Base-by-base conservation (phyloP, 2,329 filamentous ascomycete species). In the Fusarium austroafricanum region DNA sequence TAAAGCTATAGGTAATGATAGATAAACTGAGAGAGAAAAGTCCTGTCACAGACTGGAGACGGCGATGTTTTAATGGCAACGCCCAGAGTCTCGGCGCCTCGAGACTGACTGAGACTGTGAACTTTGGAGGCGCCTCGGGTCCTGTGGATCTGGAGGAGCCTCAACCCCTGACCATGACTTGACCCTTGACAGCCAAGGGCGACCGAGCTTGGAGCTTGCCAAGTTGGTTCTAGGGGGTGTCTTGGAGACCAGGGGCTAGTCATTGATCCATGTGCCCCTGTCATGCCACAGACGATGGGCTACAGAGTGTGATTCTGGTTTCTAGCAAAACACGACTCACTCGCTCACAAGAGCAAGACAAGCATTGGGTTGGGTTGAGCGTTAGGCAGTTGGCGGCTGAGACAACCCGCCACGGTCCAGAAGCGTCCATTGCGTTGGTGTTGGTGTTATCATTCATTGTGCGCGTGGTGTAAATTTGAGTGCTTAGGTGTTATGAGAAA, bases 61-160 rank as follows among this genome's bases (percentile, higher is more conserved):
- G 42, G 51, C 53, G 54, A 60, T 71, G 70, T 61, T 72, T 72
- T 71, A 62, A 72, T 66, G 66, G 52, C 46, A 40, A 38, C 42
- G 33, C 59, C 43, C 49, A 58, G 38, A 38, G 59, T 47, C 43
- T 57, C 58, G 51, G 60, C 52, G 52, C 47, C 59, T 64, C n/a
- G 26, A 50, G 59, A 54, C 47, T 51, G 53, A 58, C 47, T 51
- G 53, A 58, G 33, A 63, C 46, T 59, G 31, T 43, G 59, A 49
- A 56, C 49, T 45, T 28, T 35, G 38, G 52, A 42, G 62, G 57
- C 70, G 68, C 68, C 57, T 67, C 68, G 61, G 69, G 54, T 56
- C 37, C 54, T 47, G 66, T 70, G 69, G 69, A 65, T 67, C 67
- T 57, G 46, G 61, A 67, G 62, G 67, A 55, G 53, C 49, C 49